Evolutionary conservation across 2,329 filamentous ascomycete genomes (phyloP), one percentile per base, ranked within the genome.

Genomic region (Claviceps africana): DNA sequence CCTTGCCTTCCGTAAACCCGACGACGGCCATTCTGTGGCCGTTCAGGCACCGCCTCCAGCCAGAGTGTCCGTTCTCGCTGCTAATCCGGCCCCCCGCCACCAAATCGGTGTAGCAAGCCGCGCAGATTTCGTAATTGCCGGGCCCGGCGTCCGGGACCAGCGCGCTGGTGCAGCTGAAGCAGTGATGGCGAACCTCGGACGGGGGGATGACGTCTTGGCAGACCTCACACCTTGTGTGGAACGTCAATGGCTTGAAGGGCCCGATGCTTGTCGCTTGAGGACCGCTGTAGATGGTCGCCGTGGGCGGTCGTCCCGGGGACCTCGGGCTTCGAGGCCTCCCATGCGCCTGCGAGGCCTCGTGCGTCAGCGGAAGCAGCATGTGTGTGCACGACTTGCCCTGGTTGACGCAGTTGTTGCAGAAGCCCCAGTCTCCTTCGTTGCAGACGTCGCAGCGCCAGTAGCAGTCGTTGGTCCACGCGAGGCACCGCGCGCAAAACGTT

Each of bases 381-480:
- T 97, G 91, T 0, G 83, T 86, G 67, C 91, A 97, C 54, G 82
- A 85, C 54, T 77, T 76, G 17, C 88, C 89, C 64, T 84, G 82
- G 54, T 91, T 90, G 31, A 95, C 88, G 58, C 91, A 97, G 55
- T 76, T 71, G 60, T 90, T 88, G 68, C 91, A 97, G 64, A 88
- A 96, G 0, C 91, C 91, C 90, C 90, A 97, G 62, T 94, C 90
- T 5, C 88, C 91, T 56, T 93, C 82, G 60, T 95, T 95, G 69
- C 91, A 97, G 28, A 76, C 66, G 54, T 85, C 81, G 65, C 91
- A 97, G 56, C 86, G 83, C 91, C 90, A 97, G 67, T 87, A 95
- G 67, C 88, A 93, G 50, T 84, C 78, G 60, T 94, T 90, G 0
- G 88, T 78, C 72, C 81, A 86, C 0, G 77, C 72, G 19, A 77